These are phyloP conservation scores for Sicyos baderoa DNA, from an alignment of 306 rosid species.

Conservation along the genomic window DNA sequence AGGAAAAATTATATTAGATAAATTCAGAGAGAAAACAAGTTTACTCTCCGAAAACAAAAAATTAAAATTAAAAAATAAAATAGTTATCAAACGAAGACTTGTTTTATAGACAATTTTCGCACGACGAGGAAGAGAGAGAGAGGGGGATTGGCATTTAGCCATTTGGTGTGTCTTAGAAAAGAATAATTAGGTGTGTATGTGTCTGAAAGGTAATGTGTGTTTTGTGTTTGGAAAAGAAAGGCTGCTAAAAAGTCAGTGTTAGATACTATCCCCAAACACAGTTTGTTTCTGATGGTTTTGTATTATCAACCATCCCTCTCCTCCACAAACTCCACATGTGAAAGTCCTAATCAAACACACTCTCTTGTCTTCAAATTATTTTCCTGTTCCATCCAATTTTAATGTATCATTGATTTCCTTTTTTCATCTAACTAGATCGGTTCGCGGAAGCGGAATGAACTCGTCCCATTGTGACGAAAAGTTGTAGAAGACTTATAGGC, in stretches of 20 bases:
- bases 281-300: neutral
- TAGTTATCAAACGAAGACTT: no score
- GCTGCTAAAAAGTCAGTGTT: conserved; percentile 14
- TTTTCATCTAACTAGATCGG: neutral
- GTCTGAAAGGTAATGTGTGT: neutral
- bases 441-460: neutral
- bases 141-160: neutral
- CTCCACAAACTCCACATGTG: neutral
- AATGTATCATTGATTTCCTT: neutral
- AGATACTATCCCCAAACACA: conserved; percentile 7
- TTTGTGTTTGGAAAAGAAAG: neutral
- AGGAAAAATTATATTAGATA: no score
- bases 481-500: no score
- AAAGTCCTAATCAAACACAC: neutral
- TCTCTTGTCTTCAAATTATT: neutral
- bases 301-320: neutral
- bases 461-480: neutral
- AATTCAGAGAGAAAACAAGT: no score
- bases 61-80: no score
- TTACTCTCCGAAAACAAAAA: no score
- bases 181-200: conserved; percentile 8
- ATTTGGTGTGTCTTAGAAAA: neutral
- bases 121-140: no score
- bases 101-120: no score
- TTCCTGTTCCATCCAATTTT: neutral